Evolutionary conservation across 352 stramenopile genomes (phyloP), one percentile per base, ranked within the genome.

Genomic region (Globisporangium orthogonon): DNA sequence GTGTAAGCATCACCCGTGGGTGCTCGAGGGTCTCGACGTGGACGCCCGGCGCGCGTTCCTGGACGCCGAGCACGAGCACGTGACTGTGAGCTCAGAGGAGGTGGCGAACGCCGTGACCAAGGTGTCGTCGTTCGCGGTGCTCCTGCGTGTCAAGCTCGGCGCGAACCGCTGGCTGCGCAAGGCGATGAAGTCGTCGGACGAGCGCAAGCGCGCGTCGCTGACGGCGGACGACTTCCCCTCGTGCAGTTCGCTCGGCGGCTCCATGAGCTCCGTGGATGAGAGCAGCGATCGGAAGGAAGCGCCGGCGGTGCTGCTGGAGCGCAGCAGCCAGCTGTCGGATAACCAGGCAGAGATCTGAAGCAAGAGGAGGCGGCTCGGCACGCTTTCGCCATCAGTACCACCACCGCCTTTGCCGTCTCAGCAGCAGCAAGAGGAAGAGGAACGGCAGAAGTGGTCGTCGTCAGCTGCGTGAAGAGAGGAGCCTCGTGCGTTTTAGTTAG

Each of bases 161-260:
- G 78, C 76, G 39, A 91, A 84, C 66, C 86, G 81, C 56, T 94
- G 82, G 84, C 86, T 81, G 57, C 71, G 71, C 51, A 87, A 86
- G 63, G 81, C 84, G 23, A 76, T 77, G 59, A 69, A 62, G 64
- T 84, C 83, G 56, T 66, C 86, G 4, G 71, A 87, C 23, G 68
- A 79, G 55, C 63, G 69, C 49, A 74, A 70, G 48, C 67, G 52
- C 37, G 69, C 62, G 55, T 46, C 67, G 23, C 61, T 79, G 43
- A 51, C 58, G 14, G 40, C 51, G 3, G 35, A 56, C 9, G 51
- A 61, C 41, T 23, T 23, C 1, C 44, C 28, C 3, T 52, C 66
- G n/a, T 55, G 48, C 6, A 67, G 61, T 28, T 73, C 66, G 1
- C 43, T 50, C 14, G 50, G 29, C 4, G 37, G 40, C 13, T 59